Percentiles rank a stretch among this genome's conserved stretches.
phyloP scores from a whole-genome alignment of 306 rosid genomes.

The Prunus davidiana region DNA sequence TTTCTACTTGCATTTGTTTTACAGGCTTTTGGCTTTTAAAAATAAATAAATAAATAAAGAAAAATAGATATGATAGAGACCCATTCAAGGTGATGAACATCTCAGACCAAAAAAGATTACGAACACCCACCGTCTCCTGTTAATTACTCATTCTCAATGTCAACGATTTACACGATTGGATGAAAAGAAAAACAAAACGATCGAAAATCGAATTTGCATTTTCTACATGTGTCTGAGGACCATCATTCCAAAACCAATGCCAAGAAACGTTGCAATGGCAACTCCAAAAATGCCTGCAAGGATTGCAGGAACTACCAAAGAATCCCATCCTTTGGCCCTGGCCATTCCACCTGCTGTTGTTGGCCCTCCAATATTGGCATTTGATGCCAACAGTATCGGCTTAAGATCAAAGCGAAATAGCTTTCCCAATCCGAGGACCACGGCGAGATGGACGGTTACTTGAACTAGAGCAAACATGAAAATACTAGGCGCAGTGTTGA shows the following conservation, averaged over 20 bases:
- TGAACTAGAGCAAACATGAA: slow-evolving; percentile 69
- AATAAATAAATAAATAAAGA: too few species aligned
- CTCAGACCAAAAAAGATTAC: too few species aligned
- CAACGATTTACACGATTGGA: not conserved
- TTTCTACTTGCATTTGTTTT: too few species aligned
- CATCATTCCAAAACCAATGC: slow-evolving; percentile 54
- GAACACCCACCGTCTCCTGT: not conserved
- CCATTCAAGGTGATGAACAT: too few species aligned
- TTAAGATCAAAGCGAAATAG: slow-evolving; percentile 57
- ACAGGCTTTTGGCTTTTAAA: too few species aligned
- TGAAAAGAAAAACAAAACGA: not conserved
- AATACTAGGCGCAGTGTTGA: slow-evolving; percentile 55
- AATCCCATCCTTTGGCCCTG: slow-evolving; percentile 61
- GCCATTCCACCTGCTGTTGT: slow-evolving; percentile 93
- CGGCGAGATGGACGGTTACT: slow-evolving; percentile 56
- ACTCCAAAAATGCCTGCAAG: slow-evolving; percentile 71
- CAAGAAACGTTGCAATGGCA: slow-evolving; percentile 61
- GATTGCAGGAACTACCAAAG: slow-evolving; percentile 71
- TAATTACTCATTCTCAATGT: not conserved
- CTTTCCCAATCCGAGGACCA: slow-evolving; percentile 59
- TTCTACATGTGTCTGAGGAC: slow-evolving; percentile 53
- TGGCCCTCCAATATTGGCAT: slow-evolving; percentile 82
- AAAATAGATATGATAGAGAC: too few species aligned
- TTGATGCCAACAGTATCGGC: slow-evolving; percentile 64
- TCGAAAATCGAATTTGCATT: not conserved